phyloP scores from a whole-genome alignment of 305 asterid species.

The Solanum hybrid region DNA sequence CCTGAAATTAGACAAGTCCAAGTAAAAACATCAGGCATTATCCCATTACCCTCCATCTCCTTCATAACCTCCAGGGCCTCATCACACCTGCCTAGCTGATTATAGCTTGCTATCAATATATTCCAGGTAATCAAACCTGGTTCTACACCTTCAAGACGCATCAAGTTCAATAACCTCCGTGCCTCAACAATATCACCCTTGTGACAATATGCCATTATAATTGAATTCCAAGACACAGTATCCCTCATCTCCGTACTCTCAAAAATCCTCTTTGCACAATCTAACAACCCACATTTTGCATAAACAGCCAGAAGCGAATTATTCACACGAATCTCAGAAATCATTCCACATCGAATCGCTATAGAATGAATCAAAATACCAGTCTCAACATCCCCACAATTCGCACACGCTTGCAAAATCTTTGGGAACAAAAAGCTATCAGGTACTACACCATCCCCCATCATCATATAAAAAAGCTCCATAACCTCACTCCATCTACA shows the following conservation, averaged over 20 bases:
- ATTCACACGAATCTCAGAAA: constrained; percentile 33
- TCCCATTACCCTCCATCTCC: constrained; percentile 47
- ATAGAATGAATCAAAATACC: constrained; percentile 56
- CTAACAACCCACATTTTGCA: constrained; percentile 51
- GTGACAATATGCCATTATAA: constrained; percentile 52
- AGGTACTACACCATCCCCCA: constrained; percentile 40
- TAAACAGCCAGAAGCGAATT: constrained; percentile 68
- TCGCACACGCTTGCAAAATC: constrained; percentile 65
- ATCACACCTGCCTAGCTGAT: constrained; percentile 48
- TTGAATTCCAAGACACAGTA: constrained; percentile 61
- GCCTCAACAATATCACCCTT: constrained; percentile 48
- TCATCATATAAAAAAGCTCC: constrained; percentile 52
- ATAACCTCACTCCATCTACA: constrained; percentile 57
- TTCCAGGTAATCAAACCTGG: constrained; percentile 67
- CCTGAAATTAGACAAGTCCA: constrained; percentile 67
- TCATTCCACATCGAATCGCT: constrained; percentile 37
- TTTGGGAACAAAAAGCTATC: constrained; percentile 56
- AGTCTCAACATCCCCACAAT: constrained; percentile 45
- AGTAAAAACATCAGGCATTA: constrained; percentile 54
- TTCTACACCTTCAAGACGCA: constrained; percentile 40
- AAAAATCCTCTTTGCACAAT: constrained; percentile 41
- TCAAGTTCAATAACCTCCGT: constrained; percentile 29
- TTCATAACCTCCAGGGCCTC: constrained; percentile 43
- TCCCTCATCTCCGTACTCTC: constrained; percentile 42
- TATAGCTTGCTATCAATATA: constrained; percentile 45